Percentiles rank a stretch among this genome's conserved stretches.
Evolutionary conservation across 192 early-diverging fungal genomes (phyloP).

Genomic region (Coemansia sp.): DNA sequence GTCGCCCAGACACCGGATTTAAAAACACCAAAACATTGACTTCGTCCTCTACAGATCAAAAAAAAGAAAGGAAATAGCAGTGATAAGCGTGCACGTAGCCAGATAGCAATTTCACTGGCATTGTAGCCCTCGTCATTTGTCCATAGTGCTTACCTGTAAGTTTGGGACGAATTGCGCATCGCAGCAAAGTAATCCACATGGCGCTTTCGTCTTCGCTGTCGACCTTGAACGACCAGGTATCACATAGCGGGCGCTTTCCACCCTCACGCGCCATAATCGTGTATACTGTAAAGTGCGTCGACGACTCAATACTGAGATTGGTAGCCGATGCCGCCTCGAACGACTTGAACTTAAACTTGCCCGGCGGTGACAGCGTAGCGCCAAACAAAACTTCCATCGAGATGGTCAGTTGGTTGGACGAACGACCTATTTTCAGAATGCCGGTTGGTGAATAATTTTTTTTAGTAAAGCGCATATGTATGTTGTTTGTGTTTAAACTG

Average conservation of each 20-base stretch:
- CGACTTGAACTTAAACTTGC: constrained; percentile 55
- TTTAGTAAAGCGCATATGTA: no score
- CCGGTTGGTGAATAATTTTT: no score
- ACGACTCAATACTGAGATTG: constrained; percentile 35
- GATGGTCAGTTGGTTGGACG: constrained; percentile 47
- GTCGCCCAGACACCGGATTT: constrained; percentile 50
- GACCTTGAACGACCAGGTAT: constrained; percentile 53
- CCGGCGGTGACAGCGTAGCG: constrained; percentile 43
- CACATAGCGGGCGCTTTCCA: constrained; percentile 50
- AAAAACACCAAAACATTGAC: constrained; percentile 37
- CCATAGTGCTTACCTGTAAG: constrained; percentile 29
- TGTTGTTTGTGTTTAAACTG: background rate
- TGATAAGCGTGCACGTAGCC: no score
- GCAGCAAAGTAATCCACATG: constrained; percentile 40
- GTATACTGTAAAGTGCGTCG: constrained; percentile 56
- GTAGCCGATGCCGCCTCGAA: constrained; percentile 33
- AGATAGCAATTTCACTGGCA: no score
- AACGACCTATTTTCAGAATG: constrained; percentile 24
- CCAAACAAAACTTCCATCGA: constrained; percentile 53
- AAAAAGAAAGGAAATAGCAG: background rate
- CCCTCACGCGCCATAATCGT: constrained; percentile 40
- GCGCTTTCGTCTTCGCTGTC: constrained; percentile 48
- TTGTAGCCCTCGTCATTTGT: background rate
- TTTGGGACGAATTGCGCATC: constrained; percentile 37
- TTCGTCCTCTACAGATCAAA: constrained; percentile 20